Evolutionary conservation across 2,329 filamentous ascomycete species (phyloP).

Genomic region (Myriangium duriaei): DNA sequence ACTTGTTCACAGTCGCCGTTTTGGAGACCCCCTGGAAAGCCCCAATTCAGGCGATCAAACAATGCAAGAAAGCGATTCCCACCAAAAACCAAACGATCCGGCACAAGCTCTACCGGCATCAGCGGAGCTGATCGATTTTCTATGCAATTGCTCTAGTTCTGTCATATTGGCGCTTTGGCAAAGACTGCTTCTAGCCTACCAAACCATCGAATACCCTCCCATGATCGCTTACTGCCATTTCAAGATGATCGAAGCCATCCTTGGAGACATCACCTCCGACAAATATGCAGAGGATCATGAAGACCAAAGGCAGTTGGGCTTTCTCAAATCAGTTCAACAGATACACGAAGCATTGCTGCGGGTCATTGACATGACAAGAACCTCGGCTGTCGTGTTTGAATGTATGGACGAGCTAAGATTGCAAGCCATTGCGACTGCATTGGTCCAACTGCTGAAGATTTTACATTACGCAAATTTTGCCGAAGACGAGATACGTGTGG

Average conservation of each 20-base stretch:
- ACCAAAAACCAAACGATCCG: not conserved
- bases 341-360: slow-evolving; percentile 65
- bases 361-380: slow-evolving; percentile 50
- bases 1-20: slow-evolving; percentile 33
- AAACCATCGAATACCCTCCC: slow-evolving; percentile 68
- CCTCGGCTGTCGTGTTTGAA: slow-evolving; percentile 61
- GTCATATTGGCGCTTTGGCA: slow-evolving; percentile 82
- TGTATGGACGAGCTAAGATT: slow-evolving; percentile 74
- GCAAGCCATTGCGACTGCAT: slow-evolving; percentile 55
- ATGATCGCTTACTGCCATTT: slow-evolving; percentile 83
- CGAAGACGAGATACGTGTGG: slow-evolving; percentile 75
- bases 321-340: slow-evolving; percentile 66
- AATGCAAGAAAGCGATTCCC: not conserved
- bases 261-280: slow-evolving; percentile 53
- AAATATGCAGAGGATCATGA: slow-evolving; percentile 43
- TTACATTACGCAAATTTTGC: slow-evolving; percentile 69
- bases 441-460: slow-evolving; percentile 60
- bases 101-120: slow-evolving; percentile 23
- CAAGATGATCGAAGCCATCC: slow-evolving; percentile 71
- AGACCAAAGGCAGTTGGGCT: slow-evolving; percentile 53
- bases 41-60: not conserved
- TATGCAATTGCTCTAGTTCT: slow-evolving; percentile 69
- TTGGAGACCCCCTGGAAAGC: not conserved
- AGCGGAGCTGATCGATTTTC: slow-evolving; percentile 72
- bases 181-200: slow-evolving; percentile 79